Conservation (phyloP, 495 filamentous ascomycete species). For the Monascus purpureus region DNA sequence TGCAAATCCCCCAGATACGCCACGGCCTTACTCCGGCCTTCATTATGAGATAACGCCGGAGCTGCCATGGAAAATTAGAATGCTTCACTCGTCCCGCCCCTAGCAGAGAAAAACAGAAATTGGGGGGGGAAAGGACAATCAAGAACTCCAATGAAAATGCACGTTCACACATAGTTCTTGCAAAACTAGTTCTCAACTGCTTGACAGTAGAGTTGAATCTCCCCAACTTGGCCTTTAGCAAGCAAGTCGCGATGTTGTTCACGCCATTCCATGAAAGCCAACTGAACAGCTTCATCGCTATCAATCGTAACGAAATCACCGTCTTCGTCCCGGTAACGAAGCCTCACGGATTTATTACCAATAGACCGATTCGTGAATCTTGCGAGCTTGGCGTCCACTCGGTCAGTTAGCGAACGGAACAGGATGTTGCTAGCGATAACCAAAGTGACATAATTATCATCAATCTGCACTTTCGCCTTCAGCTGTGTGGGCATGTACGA, state of each 20-base stretch:
- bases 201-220: slow-evolving; percentile 71
- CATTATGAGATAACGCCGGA: too few species aligned
- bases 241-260: slow-evolving; percentile 55
- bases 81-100: too few species aligned
- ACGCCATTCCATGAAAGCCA: slow-evolving; percentile 85
- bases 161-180: background rate
- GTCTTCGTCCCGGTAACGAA: slow-evolving; percentile 87
- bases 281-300: slow-evolving; percentile 86
- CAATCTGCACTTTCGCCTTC: slow-evolving; percentile 87
- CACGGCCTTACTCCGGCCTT: too few species aligned
- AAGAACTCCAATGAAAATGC: too few species aligned
- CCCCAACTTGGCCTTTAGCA: slow-evolving; percentile 53
- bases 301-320: slow-evolving; percentile 86
- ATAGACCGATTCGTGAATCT: slow-evolving; percentile 71
- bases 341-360: slow-evolving; percentile 56
- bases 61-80: too few species aligned
- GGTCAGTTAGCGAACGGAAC: slow-evolving; percentile 82
- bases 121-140: too few species aligned
- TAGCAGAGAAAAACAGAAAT: too few species aligned
- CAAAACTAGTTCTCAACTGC: slow-evolving; percentile 28
- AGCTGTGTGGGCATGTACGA: slow-evolving; percentile 49
- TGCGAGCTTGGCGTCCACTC: slow-evolving; percentile 90
- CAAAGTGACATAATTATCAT: slow-evolving; percentile 70
- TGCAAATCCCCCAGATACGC: too few species aligned
- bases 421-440: slow-evolving; percentile 88